Conservation (phyloP, 176 grass and related monocot genomes). For the Ensete glaucum region DNA sequence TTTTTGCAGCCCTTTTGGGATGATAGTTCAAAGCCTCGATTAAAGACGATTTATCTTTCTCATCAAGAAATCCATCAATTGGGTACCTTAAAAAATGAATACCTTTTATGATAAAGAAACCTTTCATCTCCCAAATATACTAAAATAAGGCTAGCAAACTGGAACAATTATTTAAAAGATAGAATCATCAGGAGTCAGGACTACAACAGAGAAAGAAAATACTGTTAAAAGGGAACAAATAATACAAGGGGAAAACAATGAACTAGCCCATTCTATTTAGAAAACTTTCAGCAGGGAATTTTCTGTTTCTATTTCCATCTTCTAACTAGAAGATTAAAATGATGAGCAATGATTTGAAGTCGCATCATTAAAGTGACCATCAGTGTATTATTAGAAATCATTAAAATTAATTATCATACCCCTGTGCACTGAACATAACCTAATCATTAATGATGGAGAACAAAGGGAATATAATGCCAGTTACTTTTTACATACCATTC, state of each 20-base stretch:
- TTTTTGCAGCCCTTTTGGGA: slow-evolving; percentile 32
- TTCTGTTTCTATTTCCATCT: too few species aligned
- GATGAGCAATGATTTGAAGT: too few species aligned
- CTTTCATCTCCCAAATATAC: slow-evolving; percentile 12
- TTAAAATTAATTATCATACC: too few species aligned
- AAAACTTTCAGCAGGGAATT: not conserved
- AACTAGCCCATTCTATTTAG: too few species aligned
- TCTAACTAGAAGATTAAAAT: too few species aligned
- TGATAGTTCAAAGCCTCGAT: slow-evolving; percentile 62
- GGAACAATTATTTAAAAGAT: slow-evolving; percentile 6
- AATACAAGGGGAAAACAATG: too few species aligned
- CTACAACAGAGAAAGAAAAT: not conserved
- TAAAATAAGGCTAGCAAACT: slow-evolving; percentile 7
- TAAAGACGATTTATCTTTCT: slow-evolving; percentile 43
- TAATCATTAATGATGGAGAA: not conserved
- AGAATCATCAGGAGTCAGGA: not conserved
- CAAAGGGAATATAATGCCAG: not conserved
- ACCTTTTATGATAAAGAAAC: slow-evolving; percentile 16
- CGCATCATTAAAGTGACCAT: too few species aligned
- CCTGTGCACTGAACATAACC: too few species aligned
- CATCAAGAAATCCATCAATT: slow-evolving; percentile 32
- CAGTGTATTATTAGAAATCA: too few species aligned
- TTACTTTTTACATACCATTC: not conserved
- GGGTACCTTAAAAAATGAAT: slow-evolving; percentile 51
- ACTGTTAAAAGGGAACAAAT: too few species aligned